These are phyloP conservation scores for Achaetomium macrosporum DNA, from an alignment of 2,329 filamentous ascomycete genomes.

Conservation along the genomic window DNA sequence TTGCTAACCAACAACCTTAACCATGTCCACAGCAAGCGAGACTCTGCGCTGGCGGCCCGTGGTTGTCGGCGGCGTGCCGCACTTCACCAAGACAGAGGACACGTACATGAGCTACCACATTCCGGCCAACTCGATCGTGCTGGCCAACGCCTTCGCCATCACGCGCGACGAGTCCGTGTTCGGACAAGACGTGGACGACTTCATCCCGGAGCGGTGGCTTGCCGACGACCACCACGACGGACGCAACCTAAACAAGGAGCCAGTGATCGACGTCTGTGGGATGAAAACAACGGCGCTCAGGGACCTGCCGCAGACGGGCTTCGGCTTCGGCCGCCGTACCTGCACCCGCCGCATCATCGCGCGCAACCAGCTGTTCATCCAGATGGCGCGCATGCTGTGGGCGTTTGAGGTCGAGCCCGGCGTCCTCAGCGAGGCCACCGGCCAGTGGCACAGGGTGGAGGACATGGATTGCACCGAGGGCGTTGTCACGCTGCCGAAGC, in stretches of 20 bases:
- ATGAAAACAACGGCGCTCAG: conserved; percentile 20
- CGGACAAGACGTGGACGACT: conserved; percentile 32
- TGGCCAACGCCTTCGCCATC: conserved; percentile 39
- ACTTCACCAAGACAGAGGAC: conserved; percentile 33
- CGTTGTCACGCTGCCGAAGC: conserved; percentile 26
- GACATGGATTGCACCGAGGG: conserved; percentile 25
- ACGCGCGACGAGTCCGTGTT: conserved; percentile 33
- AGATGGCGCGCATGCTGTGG: conserved; percentile 43
- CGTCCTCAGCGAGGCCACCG: conserved; percentile 21
- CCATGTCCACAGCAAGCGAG: conserved; percentile 37
- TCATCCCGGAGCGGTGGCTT: conserved; percentile 33
- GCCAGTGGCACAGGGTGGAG: conserved; percentile 17
- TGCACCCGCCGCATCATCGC: conserved; percentile 42
- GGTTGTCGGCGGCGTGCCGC: conserved; percentile 33
- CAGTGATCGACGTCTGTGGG: conserved; percentile 9
- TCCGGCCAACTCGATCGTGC: conserved; percentile 37
- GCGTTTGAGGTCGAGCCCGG: conserved; percentile 37
- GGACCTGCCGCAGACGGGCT: conserved; percentile 33
- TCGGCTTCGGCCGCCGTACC: conserved; percentile 44
- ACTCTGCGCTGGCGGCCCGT: conserved; percentile 41
- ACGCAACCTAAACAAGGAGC: neutral
- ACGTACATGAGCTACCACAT: conserved; percentile 36
- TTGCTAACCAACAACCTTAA: too few species aligned
- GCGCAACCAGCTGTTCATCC: conserved; percentile 39
- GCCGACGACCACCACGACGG: conserved; percentile 1